Conservation (phyloP, 352 stramenopile genomes). For the Lagenidium giganteum region DNA sequence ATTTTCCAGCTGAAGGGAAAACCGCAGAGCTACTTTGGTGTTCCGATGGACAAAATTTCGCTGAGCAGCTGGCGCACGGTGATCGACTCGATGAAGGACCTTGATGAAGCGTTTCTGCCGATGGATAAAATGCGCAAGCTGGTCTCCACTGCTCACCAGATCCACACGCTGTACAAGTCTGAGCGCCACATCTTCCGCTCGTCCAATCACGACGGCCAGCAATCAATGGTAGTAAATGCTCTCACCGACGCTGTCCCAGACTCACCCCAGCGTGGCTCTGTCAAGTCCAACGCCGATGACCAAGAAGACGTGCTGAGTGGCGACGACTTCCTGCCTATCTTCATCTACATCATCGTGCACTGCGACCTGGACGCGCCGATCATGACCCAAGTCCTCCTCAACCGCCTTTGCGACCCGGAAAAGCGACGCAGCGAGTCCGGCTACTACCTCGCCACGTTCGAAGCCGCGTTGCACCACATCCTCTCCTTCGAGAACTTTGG, state of each 20-base stretch:
- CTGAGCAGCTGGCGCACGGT: slow-evolving; percentile 69
- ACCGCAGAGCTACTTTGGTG: slow-evolving; percentile 79
- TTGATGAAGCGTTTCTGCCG: slow-evolving; percentile 76
- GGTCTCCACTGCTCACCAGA: slow-evolving; percentile 59
- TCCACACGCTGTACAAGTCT: slow-evolving; percentile 63
- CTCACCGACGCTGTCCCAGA: too few relatives aligned
- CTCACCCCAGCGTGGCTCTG: too few relatives aligned
- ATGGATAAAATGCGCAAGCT: slow-evolving; percentile 84
- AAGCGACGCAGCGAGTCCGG: slow-evolving; percentile 81
- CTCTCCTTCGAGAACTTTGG: slow-evolving; percentile 47
- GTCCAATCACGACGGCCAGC: slow-evolving; percentile 24
- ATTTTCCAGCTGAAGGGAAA: slow-evolving; percentile 63
- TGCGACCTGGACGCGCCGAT: slow-evolving; percentile 69
- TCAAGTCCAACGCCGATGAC: slow-evolving; percentile 14
- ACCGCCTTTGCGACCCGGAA: slow-evolving; percentile 79
- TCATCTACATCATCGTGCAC: slow-evolving; percentile 88
- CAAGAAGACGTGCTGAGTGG: slow-evolving; percentile 74
- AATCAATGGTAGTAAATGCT: too few relatives aligned
- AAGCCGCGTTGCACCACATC: slow-evolving; percentile 78
- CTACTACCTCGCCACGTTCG: slow-evolving; percentile 85
- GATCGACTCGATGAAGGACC: slow-evolving; percentile 74
- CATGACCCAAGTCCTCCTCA: slow-evolving; percentile 77
- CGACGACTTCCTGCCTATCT: slow-evolving; percentile 85
- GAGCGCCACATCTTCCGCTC: slow-evolving; percentile 50
- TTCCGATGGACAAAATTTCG: slow-evolving; percentile 72